phyloP scores from a whole-genome alignment of 495 filamentous ascomycete genomes.

The Platismatia glauca region DNA sequence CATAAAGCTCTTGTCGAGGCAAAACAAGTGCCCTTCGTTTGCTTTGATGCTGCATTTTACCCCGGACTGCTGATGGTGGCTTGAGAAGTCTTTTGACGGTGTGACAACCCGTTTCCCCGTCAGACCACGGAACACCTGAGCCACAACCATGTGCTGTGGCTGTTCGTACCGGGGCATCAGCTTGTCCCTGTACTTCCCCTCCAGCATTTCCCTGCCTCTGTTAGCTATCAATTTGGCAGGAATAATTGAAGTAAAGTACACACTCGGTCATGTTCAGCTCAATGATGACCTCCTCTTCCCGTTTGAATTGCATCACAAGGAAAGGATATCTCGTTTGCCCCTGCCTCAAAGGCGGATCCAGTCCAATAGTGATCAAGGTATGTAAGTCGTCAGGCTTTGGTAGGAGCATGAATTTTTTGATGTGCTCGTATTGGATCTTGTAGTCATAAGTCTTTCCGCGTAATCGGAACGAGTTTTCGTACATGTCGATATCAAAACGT shows the following conservation, averaged over 20 bases:
- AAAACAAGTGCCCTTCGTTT: constrained; percentile 94
- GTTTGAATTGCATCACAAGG: constrained; percentile 98
- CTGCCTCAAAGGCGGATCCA: constrained; percentile 93
- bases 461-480: constrained; percentile 93
- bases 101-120: constrained; percentile 88
- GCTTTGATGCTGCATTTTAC: constrained; percentile 99
- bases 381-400: constrained; percentile 97
- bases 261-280: constrained; percentile 96
- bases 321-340: constrained; percentile 98
- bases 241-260: constrained; percentile 32
- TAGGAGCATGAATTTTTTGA: constrained; percentile 98
- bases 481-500: constrained; percentile 99
- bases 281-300: constrained; percentile 92
- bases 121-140: constrained; percentile 87
- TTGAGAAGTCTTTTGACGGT: constrained; percentile 83
- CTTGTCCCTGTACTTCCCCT: constrained; percentile 82
- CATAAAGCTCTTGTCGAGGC: constrained; percentile 95
- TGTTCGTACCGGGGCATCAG: constrained; percentile 81
- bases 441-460: constrained; percentile 99
- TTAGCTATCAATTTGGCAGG: constrained; percentile 13
- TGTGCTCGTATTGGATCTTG: constrained; percentile 94
- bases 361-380: constrained; percentile 84
- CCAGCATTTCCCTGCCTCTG: constrained; percentile 47
- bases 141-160: constrained; percentile 81
- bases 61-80: constrained; percentile 85